These are phyloP conservation scores for Paramecium biaurelia DNA, from an alignment of 73 alveolate species.

Conservation along the genomic window DNA sequence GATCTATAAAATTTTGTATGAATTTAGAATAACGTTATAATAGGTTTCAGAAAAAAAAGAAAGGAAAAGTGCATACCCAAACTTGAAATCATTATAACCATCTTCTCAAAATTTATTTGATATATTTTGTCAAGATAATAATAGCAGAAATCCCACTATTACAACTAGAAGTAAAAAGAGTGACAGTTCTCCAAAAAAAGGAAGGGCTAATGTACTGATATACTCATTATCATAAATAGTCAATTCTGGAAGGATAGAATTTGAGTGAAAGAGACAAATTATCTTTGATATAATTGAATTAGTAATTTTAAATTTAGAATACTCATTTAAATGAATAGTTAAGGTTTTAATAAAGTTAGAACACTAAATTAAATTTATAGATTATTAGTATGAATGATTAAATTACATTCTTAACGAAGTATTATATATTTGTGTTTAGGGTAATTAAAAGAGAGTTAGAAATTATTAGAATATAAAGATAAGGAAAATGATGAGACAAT, in stretches of 20 bases:
- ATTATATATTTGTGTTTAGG: neutral
- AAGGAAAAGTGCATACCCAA: neutral
- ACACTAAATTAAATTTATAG: neutral
- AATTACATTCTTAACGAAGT: neutral
- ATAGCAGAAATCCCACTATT: neutral
- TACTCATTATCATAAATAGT: neutral
- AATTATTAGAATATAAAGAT: neutral
- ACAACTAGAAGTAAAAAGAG: neutral
- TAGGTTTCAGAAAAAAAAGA: neutral
- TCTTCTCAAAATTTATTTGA: neutral
- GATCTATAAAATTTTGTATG: neutral
- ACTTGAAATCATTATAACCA: neutral
- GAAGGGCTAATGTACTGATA: neutral
- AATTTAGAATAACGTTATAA: neutral
- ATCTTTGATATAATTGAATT: neutral
- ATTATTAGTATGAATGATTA: neutral
- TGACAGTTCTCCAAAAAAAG: neutral
- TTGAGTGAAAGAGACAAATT: neutral
- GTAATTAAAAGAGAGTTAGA: neutral
- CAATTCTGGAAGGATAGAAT: neutral
- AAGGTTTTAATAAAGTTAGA: neutral
- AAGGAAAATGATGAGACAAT: neutral
- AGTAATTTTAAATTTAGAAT: neutral
- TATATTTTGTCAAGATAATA: neutral
- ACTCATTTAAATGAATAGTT: neutral